Evolutionary conservation across 371 early-diverging fungal species (phyloP).

Genomic region (Rhizomucor miehei): DNA sequence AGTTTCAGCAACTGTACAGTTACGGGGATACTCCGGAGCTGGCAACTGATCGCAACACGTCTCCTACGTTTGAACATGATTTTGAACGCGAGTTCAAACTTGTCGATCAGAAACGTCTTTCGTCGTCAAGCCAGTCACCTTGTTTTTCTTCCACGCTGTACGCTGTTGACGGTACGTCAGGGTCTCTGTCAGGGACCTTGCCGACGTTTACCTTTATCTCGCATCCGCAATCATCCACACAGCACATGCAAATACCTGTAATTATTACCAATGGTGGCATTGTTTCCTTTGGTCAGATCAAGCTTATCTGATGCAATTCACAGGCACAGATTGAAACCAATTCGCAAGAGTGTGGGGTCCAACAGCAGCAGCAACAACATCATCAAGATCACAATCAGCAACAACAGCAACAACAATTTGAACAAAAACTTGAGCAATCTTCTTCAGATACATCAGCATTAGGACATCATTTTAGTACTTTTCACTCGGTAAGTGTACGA

Average conservation of each 20-base stretch:
- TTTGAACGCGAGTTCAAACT: neutral
- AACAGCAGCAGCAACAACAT: slow-evolving; percentile 1
- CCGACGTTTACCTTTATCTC: slow-evolving; percentile 10
- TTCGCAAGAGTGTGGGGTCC: neutral
- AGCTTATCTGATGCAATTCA: neutral
- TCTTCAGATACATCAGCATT: neutral
- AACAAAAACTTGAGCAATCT: neutral
- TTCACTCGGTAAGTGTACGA: neutral
- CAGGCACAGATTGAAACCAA: neutral
- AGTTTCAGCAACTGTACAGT: slow-evolving; percentile 3
- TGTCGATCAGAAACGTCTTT: neutral
- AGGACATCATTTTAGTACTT: neutral
- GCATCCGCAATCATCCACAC: slow-evolving; percentile 3
- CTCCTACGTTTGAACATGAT: neutral
- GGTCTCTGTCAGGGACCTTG: slow-evolving; percentile 7
- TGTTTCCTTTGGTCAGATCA: neutral
- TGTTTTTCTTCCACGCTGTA: neutral
- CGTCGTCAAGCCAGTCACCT: neutral
- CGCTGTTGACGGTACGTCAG: slow-evolving; percentile 6
- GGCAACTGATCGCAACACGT: neutral
- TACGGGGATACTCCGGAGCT: neutral
- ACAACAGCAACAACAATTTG: neutral
- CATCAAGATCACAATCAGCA: neutral
- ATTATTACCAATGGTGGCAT: neutral
- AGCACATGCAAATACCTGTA: slow-evolving; percentile 4